A percentile compares a stretch with the other conserved stretches of the same genome.
Evolutionary conservation across 2,329 filamentous ascomycete genomes (phyloP).

Genomic region (Parastagonospora avenae): DNA sequence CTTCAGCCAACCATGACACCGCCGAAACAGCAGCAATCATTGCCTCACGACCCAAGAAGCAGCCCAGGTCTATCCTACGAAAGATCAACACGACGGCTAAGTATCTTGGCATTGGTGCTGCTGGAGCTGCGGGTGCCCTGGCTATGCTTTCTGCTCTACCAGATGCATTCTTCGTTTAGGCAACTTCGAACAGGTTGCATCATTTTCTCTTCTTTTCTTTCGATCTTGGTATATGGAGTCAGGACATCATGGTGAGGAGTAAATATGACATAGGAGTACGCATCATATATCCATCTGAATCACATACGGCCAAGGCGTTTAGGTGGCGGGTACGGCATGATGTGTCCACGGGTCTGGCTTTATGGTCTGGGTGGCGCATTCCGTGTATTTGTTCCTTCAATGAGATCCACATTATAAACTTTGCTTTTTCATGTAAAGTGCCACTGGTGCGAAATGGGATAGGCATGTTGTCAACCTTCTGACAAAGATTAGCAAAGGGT

Average conservation of each 20-base stretch:
- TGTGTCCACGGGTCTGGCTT: not conserved
- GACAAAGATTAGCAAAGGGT: no score
- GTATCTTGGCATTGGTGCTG: constrained; percentile 15
- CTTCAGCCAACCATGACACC: not conserved
- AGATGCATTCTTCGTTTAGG: constrained; percentile 22
- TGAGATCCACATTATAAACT: no score
- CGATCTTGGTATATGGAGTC: not conserved
- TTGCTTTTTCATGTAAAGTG: no score
- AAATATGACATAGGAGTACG: not conserved
- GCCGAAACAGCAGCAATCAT: constrained; percentile 15
- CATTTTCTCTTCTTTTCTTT: not conserved
- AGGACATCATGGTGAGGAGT: not conserved
- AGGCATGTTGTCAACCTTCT: no score
- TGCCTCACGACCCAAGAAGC: constrained; percentile 25
- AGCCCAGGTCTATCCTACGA: constrained; percentile 19
- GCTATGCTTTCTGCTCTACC: constrained; percentile 27
- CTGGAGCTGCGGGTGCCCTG: constrained; percentile 25
- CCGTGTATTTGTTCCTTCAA: no score
- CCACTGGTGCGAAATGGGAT: no score
- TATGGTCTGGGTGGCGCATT: not conserved
- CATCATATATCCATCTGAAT: constrained; percentile 3
- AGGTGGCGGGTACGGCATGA: not conserved
- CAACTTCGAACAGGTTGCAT: not conserved
- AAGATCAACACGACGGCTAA: constrained; percentile 19
- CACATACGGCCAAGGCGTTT: not conserved